A percentile compares a stretch with the other conserved stretches of the same genome.
Evolutionary conservation across 164 flowering plant genomes (phyloP).

Genomic region (Liriodendron chinense): DNA sequence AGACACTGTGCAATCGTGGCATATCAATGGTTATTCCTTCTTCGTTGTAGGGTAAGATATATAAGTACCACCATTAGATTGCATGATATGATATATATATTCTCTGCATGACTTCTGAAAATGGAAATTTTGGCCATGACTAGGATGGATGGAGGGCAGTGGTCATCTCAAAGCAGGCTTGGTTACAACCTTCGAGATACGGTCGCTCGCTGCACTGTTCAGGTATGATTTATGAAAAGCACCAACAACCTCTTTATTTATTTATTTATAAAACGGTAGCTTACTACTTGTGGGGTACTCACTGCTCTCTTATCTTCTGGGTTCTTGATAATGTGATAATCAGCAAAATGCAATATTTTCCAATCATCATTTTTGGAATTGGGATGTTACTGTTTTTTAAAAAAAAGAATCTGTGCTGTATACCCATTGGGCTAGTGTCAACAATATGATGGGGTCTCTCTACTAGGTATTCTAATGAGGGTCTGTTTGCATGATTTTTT

Average conservation of each 20-base stretch:
- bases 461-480: no score
- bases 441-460: no score
- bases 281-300: background rate
- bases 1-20: conserved; percentile 78
- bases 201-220: conserved; percentile 69
- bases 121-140: conserved; percentile 11
- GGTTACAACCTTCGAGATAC: conserved; percentile 72
- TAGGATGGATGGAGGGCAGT: conserved; percentile 91
- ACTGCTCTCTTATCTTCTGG: background rate
- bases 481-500: no score
- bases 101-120: conserved; percentile 5
- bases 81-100: background rate
- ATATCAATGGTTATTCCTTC: conserved; percentile 70
- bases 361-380: no score
- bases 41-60: conserved; percentile 77
- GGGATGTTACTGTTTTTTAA: no score
- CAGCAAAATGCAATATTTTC: background rate
- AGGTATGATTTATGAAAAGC: conserved; percentile 52
- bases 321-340: background rate
- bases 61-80: background rate
- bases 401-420: no score
- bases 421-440: no score
- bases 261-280: background rate
- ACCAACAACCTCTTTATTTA: background rate
- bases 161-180: conserved; percentile 64